Conservation (phyloP, 2,329 filamentous ascomycete genomes). For the Fusarium longipes region DNA sequence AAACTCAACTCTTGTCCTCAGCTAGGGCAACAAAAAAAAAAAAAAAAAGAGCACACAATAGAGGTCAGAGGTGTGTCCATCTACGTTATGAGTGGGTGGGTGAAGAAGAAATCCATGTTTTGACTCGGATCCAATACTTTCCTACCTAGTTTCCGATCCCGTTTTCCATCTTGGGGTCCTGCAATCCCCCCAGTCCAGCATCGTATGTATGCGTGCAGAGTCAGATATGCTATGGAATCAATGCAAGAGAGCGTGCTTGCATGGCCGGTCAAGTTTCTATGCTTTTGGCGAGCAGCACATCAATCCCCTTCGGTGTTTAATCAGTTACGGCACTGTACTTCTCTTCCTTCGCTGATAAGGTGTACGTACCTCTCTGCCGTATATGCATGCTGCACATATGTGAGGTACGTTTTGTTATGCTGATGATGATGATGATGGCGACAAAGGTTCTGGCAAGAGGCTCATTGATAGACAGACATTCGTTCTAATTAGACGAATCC, state of each 20-base stretch:
- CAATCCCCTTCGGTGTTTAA: slow-evolving; percentile 20
- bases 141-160: slow-evolving; percentile 19
- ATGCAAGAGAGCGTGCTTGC: slow-evolving; percentile 13
- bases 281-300: slow-evolving; percentile 18
- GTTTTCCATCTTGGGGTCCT: slow-evolving; percentile 14
- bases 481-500: slow-evolving; percentile 2
- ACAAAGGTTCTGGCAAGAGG: slow-evolving; percentile 9
- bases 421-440: slow-evolving; percentile 7
- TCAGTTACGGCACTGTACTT: not conserved
- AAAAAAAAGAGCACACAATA: not conserved
- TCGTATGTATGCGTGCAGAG: not conserved
- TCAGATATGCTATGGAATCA: slow-evolving; percentile 20
- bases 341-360: slow-evolving; percentile 17
- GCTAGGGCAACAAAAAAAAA: no score
- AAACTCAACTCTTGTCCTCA: not conserved
- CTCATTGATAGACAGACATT: slow-evolving; percentile 10
- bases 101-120: slow-evolving; percentile 21
- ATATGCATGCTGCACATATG: slow-evolving; percentile 20
- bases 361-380: slow-evolving; percentile 21
- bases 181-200: slow-evolving; percentile 17
- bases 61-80: slow-evolving; percentile 12
- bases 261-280: slow-evolving; percentile 23
- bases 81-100: slow-evolving; percentile 27
- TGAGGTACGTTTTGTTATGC: slow-evolving; percentile 1
- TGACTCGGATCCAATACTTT: slow-evolving; percentile 18